Conservation (phyloP, 2,329 filamentous ascomycete genomes). For the Penicillium corylophilum region DNA sequence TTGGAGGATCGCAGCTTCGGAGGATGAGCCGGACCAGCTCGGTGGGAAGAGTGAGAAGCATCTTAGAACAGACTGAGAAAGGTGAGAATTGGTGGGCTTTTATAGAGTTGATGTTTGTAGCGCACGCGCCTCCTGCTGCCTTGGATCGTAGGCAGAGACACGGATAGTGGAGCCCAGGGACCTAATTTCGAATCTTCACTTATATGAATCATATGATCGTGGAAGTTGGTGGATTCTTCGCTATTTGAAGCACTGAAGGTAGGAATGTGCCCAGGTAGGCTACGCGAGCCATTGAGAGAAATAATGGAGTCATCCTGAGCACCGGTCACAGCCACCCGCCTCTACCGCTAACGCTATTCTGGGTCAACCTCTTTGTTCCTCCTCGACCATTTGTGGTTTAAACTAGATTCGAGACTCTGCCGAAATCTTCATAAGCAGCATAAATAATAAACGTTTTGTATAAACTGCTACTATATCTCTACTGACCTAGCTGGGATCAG, state of each 20-base stretch:
- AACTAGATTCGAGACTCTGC: too few relatives aligned
- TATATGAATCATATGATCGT: background rate
- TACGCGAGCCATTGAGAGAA: background rate
- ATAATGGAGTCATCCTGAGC: background rate
- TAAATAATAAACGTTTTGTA: too few relatives aligned
- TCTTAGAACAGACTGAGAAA: slow-evolving; percentile 2
- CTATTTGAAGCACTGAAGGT: background rate
- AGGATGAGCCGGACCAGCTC: slow-evolving; percentile 43
- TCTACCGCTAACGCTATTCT: too few relatives aligned
- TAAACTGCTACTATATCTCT: too few relatives aligned
- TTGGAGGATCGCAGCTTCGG: slow-evolving; percentile 31
- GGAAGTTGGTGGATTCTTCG: background rate
- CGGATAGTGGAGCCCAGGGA: background rate
- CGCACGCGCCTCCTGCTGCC: slow-evolving; percentile 6
- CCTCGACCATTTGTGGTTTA: too few relatives aligned
- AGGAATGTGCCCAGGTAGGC: too few relatives aligned
- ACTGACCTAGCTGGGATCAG: too few relatives aligned
- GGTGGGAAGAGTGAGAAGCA: slow-evolving; percentile 38
- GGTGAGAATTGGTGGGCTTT: background rate
- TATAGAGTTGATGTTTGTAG: background rate
- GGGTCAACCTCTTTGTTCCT: too few relatives aligned
- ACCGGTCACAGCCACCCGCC: background rate
- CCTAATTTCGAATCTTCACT: background rate
- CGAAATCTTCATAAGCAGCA: too few relatives aligned
- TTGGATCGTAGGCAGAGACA: background rate